These are phyloP conservation scores for Litsea cubeba DNA, from an alignment of 164 flowering plant genomes.

Conservation along the genomic window DNA sequence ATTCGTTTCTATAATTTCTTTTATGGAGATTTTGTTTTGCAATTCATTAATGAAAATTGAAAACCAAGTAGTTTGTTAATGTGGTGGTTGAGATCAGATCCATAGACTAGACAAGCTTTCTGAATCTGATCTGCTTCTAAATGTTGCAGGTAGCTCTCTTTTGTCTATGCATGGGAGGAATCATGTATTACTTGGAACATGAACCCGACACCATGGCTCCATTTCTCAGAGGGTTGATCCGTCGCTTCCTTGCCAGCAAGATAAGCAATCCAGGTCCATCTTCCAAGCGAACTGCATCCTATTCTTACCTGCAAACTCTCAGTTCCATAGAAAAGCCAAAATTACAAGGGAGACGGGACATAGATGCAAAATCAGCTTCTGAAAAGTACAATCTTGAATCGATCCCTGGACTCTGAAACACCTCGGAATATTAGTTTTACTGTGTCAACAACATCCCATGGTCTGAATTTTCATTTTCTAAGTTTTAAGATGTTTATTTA, in stretches of 20 bases:
- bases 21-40: too few species aligned
- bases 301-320: slow-evolving; percentile 54
- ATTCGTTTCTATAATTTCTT: too few species aligned
- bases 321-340: slow-evolving; percentile 54
- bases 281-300: slow-evolving; percentile 45
- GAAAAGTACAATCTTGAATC: slow-evolving; percentile 85
- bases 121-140: not conserved
- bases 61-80: not conserved
- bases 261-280: slow-evolving; percentile 74
- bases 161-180: slow-evolving; percentile 90
- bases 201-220: slow-evolving; percentile 99
- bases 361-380: slow-evolving; percentile 35
- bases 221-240: slow-evolving; percentile 77
- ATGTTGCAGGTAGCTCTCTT: slow-evolving; percentile 68
- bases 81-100: too few species aligned
- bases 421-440: not conserved
- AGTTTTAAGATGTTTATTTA: not conserved
- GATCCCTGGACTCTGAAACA: slow-evolving; percentile 72
- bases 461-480: not conserved
- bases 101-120: not conserved
- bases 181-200: slow-evolving; percentile 89
- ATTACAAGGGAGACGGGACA: slow-evolving; percentile 29
- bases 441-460: not conserved
- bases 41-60: too few species aligned
- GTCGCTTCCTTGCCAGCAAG: slow-evolving; percentile 91